Conservation (phyloP, 2,329 filamentous ascomycete genomes). For the Volutella citrinella region DNA sequence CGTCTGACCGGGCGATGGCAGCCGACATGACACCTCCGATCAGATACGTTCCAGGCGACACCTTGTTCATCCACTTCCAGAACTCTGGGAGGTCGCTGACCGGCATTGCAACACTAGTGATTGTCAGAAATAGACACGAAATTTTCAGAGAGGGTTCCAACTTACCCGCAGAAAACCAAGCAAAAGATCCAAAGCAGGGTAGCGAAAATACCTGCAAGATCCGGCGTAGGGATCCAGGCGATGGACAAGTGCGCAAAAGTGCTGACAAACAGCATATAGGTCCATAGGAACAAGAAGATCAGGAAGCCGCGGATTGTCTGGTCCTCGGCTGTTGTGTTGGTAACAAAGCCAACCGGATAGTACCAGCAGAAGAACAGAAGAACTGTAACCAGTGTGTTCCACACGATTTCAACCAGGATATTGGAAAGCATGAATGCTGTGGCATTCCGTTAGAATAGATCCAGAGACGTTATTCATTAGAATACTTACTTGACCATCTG, state of each 20-base stretch:
- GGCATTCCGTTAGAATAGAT: neutral
- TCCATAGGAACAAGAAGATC: conserved; percentile 22
- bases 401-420: conserved; percentile 20
- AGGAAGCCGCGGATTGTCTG: conserved; percentile 21
- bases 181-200: conserved; percentile 37
- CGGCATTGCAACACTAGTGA: conserved; percentile 53
- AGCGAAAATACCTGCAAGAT: conserved; percentile 27
- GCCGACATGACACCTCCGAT: conserved; percentile 55
- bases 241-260: conserved; percentile 25
- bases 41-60: conserved; percentile 68
- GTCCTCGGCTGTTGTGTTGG: conserved; percentile 20
- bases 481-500: conserved; percentile 24
- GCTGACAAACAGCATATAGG: conserved; percentile 25
- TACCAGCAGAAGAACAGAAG: conserved; percentile 27
- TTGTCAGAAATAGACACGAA: conserved; percentile 4
- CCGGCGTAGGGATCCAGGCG: conserved; percentile 17
- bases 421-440: conserved; percentile 22
- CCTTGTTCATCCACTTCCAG: conserved; percentile 70
- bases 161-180: conserved; percentile 24
- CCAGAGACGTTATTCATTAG: too few relatives aligned
- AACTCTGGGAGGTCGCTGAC: conserved; percentile 58
- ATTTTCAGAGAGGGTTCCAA: conserved; percentile 34
- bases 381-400: conserved; percentile 22
- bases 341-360: conserved; percentile 25
- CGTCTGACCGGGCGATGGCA: conserved; percentile 18